Evolutionary conservation across 1,284 basidiomycete genomes (phyloP).

Genomic region (Ustilago xerochloae): DNA sequence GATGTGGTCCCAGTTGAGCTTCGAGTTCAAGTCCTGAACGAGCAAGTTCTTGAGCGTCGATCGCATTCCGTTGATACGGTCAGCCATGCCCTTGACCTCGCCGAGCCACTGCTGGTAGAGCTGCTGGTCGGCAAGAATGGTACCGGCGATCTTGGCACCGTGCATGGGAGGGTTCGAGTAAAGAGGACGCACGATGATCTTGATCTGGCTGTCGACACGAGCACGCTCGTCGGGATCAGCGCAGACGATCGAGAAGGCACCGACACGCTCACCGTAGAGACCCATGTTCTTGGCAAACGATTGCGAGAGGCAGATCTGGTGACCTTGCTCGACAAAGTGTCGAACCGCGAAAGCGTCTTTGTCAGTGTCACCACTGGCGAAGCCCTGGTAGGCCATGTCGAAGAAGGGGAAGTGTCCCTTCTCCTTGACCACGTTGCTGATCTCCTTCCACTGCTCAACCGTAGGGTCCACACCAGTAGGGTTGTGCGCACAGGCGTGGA

Average conservation of each 20-base stretch:
- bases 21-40: constrained; percentile 65
- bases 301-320: constrained; percentile 64
- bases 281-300: constrained; percentile 69
- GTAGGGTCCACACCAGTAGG: constrained; percentile 70
- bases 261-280: constrained; percentile 68
- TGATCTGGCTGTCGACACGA: constrained; percentile 70
- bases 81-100: constrained; percentile 69
- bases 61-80: constrained; percentile 69
- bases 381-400: constrained; percentile 84
- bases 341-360: constrained; percentile 67
- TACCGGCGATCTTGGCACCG: constrained; percentile 70
- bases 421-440: constrained; percentile 71
- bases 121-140: constrained; percentile 68
- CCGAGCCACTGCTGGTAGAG: constrained; percentile 70
- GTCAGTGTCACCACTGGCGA: constrained; percentile 65
- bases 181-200: constrained; percentile 95
- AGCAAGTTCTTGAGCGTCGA: constrained; percentile 64
- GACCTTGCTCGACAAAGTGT: constrained; percentile 69
- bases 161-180: constrained; percentile 98
- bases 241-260: constrained; percentile 62
- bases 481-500: constrained; percentile 73
- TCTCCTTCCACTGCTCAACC: constrained; percentile 66
- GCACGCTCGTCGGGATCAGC: constrained; percentile 64
- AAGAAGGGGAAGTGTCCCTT: constrained; percentile 91
- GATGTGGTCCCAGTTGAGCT: constrained; percentile 69